A percentile compares a stretch with the other conserved stretches of the same genome.
Evolutionary conservation across 2,329 filamentous ascomycete species (phyloP).

Genomic region (Aureobasidium namibiae): DNA sequence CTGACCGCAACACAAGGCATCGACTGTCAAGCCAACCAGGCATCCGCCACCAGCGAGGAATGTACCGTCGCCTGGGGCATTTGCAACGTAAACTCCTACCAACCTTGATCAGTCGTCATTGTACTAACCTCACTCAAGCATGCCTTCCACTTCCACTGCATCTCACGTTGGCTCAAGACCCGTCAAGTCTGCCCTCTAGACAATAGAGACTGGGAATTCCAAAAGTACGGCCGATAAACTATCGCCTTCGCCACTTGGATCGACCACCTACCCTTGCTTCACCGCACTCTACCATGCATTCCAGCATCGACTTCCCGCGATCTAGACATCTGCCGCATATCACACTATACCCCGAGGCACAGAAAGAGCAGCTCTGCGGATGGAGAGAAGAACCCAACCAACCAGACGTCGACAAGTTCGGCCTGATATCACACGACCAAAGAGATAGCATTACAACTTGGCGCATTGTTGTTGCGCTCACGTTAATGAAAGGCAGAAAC

Average conservation of each 20-base stretch:
- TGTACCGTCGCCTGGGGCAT: slow-evolving; percentile 99
- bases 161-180: slow-evolving; percentile 98
- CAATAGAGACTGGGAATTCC: slow-evolving; percentile 99
- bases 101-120: not conserved
- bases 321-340: not conserved
- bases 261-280: not conserved
- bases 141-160: slow-evolving; percentile 99
- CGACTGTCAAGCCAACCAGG: slow-evolving; percentile 97
- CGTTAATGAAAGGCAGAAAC: slow-evolving; percentile 3
- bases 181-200: slow-evolving; percentile 95
- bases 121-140: slow-evolving; percentile 55
- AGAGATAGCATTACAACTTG: slow-evolving; percentile 4
- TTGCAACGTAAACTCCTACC: slow-evolving; percentile 73
- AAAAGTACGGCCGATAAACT: slow-evolving; percentile 78
- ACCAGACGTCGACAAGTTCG: not conserved
- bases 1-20: slow-evolving; percentile 53
- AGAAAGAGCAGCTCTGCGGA: not conserved
- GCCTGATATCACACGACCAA: not conserved
- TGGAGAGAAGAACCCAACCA: not conserved
- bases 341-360: not conserved
- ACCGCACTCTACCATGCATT: not conserved
- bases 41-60: slow-evolving; percentile 92
- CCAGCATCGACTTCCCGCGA: not conserved
- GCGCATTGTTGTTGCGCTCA: not conserved
- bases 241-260: not conserved